Percentiles rank a stretch among this genome's conserved stretches.
phyloP scores from a whole-genome alignment of 1,284 basidiomycete genomes.

The Gomphus bonarii region DNA sequence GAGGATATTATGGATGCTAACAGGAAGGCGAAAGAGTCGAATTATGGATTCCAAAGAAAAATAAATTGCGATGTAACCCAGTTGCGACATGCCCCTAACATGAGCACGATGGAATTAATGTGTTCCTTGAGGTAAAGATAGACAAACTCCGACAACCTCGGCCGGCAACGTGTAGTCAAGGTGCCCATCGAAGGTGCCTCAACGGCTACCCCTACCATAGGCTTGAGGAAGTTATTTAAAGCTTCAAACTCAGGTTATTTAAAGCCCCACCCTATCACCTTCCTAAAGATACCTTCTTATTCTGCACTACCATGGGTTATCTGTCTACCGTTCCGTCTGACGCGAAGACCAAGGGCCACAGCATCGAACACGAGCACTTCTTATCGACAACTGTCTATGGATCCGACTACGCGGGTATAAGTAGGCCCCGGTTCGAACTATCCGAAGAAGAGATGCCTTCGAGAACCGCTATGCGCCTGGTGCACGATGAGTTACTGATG shows the following conservation, averaged over 20 bases:
- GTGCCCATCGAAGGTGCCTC: no score
- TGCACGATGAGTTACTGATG: constrained; percentile 19
- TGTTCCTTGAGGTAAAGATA: no score
- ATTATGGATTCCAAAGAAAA: no score
- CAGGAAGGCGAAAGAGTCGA: no score
- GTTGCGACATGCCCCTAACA: no score
- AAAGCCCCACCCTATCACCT: background rate
- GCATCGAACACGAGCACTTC: constrained; percentile 13
- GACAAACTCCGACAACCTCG: no score
- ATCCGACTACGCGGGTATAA: constrained; percentile 14
- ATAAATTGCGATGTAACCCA: no score
- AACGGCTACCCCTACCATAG: no score
- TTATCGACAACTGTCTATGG: constrained; percentile 22
- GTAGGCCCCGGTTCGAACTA: constrained; percentile 14
- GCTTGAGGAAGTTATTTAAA: no score
- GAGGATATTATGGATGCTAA: no score
- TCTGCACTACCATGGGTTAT: constrained; percentile 3
- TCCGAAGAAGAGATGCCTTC: constrained; percentile 18
- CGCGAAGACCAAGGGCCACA: constrained; percentile 4
- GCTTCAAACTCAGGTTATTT: background rate
- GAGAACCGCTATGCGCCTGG: constrained; percentile 16
- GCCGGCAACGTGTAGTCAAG: no score
- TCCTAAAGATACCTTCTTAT: background rate
- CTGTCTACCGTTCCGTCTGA: constrained; percentile 12
- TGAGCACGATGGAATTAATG: no score